Conservation (phyloP, 805 yeast species). For the Grigorovia yakushimaensis region DNA sequence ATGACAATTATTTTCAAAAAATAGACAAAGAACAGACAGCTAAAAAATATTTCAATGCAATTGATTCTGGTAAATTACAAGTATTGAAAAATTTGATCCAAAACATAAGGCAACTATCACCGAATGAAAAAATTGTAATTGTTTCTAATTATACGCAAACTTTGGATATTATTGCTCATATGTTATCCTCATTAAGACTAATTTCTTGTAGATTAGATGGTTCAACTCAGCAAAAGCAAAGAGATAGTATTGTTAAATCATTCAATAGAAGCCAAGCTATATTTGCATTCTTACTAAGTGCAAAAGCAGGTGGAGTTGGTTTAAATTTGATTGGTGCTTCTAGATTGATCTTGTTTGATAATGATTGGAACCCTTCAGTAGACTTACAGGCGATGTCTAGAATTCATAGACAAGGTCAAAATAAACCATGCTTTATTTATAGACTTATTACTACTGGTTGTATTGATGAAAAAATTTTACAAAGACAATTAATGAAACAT, state of each 20-base stretch:
- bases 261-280: constrained; percentile 47
- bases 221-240: constrained; percentile 53
- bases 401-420: constrained; percentile 90
- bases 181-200: constrained; percentile 41
- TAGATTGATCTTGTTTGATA: constrained; percentile 72
- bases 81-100: constrained; percentile 48
- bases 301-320: constrained; percentile 93
- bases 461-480: constrained; percentile 89
- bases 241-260: constrained; percentile 56
- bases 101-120: constrained; percentile 33
- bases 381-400: constrained; percentile 95
- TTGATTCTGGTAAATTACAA: constrained; percentile 53
- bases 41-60: constrained; percentile 12
- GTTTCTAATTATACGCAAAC: constrained; percentile 87
- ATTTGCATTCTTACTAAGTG: constrained; percentile 68
- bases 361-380: constrained; percentile 94
- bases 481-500: constrained; percentile 77
- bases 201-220: constrained; percentile 72
- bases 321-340: constrained; percentile 86
- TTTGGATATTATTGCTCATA: constrained; percentile 58
- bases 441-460: constrained; percentile 80
- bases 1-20: constrained; percentile 33
- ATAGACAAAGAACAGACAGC: constrained; percentile 5
- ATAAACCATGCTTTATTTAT: constrained; percentile 65
- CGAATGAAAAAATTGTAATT: constrained; percentile 68